Percentiles rank a stretch among this genome's conserved stretches.
phyloP scores from a whole-genome alignment of 306 rosid genomes.

The Notholithocarpus densiflorus region DNA sequence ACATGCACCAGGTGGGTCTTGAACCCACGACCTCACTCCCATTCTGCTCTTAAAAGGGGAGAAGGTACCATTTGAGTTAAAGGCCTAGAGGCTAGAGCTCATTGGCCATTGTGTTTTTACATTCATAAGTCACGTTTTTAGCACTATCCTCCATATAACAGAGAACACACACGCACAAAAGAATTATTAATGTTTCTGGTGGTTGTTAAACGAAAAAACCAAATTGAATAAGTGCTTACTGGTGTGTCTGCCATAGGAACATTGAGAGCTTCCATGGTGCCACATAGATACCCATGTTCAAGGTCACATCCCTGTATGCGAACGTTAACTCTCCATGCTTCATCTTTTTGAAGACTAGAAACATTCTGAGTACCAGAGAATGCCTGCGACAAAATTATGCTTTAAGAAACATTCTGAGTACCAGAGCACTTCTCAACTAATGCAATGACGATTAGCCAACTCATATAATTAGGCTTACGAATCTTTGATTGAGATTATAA shows the following conservation, averaged over 20 bases:
- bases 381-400: constrained; percentile 50
- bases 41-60: no score
- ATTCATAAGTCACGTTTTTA: not conserved
- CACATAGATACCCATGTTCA: constrained; percentile 92
- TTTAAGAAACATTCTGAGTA: constrained; percentile 66
- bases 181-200: not conserved
- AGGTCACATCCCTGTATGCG: constrained; percentile 93
- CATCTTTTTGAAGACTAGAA: constrained; percentile 75
- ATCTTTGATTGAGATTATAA: not conserved
- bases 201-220: no score
- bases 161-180: not conserved
- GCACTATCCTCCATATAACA: not conserved
- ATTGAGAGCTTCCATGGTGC: constrained; percentile 98
- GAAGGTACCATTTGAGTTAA: no score
- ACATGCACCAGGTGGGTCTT: no score
- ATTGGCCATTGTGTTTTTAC: not conserved
- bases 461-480: not conserved
- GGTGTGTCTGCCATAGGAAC: constrained; percentile 99
- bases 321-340: constrained; percentile 97
- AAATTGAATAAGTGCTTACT: constrained; percentile 37
- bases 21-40: no score
- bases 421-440: constrained; percentile 49
- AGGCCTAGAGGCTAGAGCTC: no score
- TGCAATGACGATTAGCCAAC: not conserved
- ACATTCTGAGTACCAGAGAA: constrained; percentile 95